Evolutionary conservation across 1,284 basidiomycete species (phyloP), one percentile per base, ranked within the genome.

Genomic region (Puccinia polysora): DNA sequence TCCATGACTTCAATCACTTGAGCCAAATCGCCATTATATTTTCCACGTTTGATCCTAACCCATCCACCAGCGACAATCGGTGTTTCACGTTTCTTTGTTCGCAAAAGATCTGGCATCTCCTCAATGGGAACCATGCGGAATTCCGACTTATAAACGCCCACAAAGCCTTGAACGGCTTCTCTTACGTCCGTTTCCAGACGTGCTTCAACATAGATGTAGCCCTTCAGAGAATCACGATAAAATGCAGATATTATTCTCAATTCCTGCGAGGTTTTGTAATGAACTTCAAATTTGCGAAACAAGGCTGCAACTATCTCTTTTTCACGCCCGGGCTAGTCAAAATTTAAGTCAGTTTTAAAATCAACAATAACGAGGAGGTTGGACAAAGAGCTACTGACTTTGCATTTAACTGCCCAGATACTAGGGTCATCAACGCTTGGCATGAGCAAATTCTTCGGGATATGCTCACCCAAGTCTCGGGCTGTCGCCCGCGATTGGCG

Each of bases 191-290:
- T 88, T 32, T 91, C 86, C 75, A 88, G 88, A 58, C 90, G 86
- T 5, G 95, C 92, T 81, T 99, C 95, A 70, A 98, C 87, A 79
- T 97, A 98, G 76, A 99, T 88, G 85, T 92, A 91, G 0, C 94
- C 95, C 0, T 90, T 88, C 1, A 99, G 84, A 1, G 94, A 95
- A 79, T 97, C 94, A 59, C 94, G 89, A 80, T 94, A 90, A 81
- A 98, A 98, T 1, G 91, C 91, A 5, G 95, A 94, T 62, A 90
- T 83, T 76, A 99, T 93, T 34, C 86, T 85, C 67, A 97, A 85
- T 0, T 91, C 90, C 58, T 84, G 85, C 58, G 86, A 86, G 10
- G 75, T 77, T 72, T 79, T 75, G 15, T 86, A 86, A 78, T 87
- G 88, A 77, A 90, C 89, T 70, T 91, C 84, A 23, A 89, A 86